These are phyloP conservation scores for Pseudogymnoascus sp. DNA, from an alignment of 2,329 filamentous ascomycete species.

Conservation along the genomic window DNA sequence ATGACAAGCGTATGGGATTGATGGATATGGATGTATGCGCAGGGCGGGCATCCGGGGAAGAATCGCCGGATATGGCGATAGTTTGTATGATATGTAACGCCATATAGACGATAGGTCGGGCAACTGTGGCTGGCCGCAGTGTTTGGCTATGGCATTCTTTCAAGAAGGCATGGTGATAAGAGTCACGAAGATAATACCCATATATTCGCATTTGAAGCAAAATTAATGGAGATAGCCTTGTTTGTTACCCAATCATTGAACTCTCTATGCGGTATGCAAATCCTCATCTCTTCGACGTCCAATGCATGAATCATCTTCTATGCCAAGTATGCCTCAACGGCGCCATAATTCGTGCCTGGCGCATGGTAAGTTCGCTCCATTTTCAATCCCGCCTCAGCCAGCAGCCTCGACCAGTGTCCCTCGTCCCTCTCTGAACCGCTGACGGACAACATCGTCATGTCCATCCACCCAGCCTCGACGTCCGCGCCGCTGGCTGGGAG, in stretches of 20 bases:
- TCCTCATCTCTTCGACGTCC: background rate
- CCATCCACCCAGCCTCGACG: constrained; percentile 13
- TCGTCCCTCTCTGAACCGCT: constrained; percentile 16
- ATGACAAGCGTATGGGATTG: background rate
- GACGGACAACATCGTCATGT: constrained; percentile 18
- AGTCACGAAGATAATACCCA: background rate
- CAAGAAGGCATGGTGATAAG: background rate
- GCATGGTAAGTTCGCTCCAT: constrained; percentile 12
- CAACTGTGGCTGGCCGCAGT: constrained; percentile 4
- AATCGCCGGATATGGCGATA: background rate
- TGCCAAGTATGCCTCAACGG: constrained; percentile 11
- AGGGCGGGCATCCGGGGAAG: background rate
- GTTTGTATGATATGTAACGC: constrained; percentile 5
- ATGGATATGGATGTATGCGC: background rate
- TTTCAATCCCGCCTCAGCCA: constrained; percentile 14
- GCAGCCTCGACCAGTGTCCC: constrained; percentile 15
- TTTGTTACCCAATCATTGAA: background rate
- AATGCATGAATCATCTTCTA: background rate
- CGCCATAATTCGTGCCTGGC: constrained; percentile 10
- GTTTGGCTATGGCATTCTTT: background rate
- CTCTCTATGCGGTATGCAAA: background rate
- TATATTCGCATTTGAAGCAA: background rate
- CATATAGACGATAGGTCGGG: background rate
- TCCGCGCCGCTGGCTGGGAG: constrained; percentile 18
- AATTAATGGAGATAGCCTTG: background rate